phyloP scores from a whole-genome alignment of 2,329 filamentous ascomycete species.

The Diaporthe citrichinensis region DNA sequence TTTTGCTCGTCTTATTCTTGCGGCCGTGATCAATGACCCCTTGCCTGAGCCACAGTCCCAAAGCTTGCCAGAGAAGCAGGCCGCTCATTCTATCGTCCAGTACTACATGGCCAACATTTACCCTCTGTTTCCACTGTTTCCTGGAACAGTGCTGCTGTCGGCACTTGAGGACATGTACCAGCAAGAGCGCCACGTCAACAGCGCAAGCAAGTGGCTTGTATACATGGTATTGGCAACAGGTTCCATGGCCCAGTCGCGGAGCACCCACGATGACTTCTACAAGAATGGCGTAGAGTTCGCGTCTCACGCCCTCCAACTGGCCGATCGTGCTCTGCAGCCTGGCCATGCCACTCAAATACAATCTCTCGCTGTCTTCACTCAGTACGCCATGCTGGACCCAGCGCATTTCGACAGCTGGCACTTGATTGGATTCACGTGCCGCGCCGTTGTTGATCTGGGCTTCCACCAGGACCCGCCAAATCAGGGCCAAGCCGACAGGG shows the following conservation, averaged over 20 bases:
- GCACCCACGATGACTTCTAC: conserved; percentile 76
- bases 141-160: conserved; percentile 82
- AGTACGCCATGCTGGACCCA: conserved; percentile 92
- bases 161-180: conserved; percentile 88
- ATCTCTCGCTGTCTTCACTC: conserved; percentile 85
- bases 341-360: conserved; percentile 90
- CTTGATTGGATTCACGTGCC: conserved; percentile 88
- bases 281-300: conserved; percentile 69
- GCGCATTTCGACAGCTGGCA: conserved; percentile 96
- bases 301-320: conserved; percentile 78
- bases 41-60: conserved; percentile 74
- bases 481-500: conserved; percentile 76
- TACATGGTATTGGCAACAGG: conserved; percentile 92
- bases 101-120: conserved; percentile 90
- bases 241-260: conserved; percentile 80
- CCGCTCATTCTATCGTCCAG: conserved; percentile 79
- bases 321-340: conserved; percentile 86
- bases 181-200: conserved; percentile 72
- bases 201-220: conserved; percentile 86
- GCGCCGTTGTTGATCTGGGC: conserved; percentile 89
- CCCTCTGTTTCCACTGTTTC: conserved; percentile 84
- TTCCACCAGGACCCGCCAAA: conserved; percentile 91
- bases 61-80: conserved; percentile 78
- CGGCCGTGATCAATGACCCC: conserved; percentile 82
- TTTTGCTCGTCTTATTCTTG: conserved; percentile 88